phyloP scores from a whole-genome alignment of 2,329 filamentous ascomycete genomes.

The Colletotrichum nymphaeae region DNA sequence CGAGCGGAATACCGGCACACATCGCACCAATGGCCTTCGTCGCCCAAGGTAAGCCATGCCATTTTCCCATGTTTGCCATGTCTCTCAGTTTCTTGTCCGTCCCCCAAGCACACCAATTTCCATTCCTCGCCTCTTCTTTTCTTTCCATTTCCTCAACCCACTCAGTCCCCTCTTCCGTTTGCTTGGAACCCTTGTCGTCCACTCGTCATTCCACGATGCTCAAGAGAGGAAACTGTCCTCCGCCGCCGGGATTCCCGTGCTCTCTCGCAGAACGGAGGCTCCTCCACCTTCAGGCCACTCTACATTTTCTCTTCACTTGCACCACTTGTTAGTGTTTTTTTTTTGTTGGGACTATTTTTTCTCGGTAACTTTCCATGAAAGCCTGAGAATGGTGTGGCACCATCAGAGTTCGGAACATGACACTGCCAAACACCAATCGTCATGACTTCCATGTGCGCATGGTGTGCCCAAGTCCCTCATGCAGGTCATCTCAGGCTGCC shows the following conservation, averaged over 20 bases:
- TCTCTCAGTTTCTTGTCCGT: conserved; percentile 1
- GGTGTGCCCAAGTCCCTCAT: conserved; percentile 27
- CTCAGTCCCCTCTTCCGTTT: neutral
- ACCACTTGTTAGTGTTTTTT: neutral
- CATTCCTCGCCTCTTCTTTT: neutral
- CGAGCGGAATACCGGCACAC: conserved; percentile 30
- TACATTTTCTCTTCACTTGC: neutral
- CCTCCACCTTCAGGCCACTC: neutral
- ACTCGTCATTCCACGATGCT: conserved; percentile 16
- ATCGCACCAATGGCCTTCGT: conserved; percentile 22
- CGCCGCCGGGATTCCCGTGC: conserved; percentile 20
- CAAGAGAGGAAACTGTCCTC: conserved; percentile 17
- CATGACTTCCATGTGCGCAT: conserved; percentile 18
- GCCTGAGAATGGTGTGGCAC: conserved; percentile 15
- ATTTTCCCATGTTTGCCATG: conserved; percentile 19
- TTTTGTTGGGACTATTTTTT: conserved; percentile 21
- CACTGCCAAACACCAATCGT: conserved; percentile 27
- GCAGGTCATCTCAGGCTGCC: conserved; percentile 22
- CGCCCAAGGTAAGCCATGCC: conserved; percentile 30
- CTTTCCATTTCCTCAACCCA: neutral
- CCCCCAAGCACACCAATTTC: conserved; percentile 3
- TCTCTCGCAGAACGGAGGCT: conserved; percentile 12
- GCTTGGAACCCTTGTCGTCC: conserved; percentile 8
- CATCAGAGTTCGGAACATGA: conserved; percentile 30
- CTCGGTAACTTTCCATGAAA: conserved; percentile 23